Evolutionary conservation across 768 basidiomycete genomes (phyloP).

Genomic region (Neoboletus magnificus): DNA sequence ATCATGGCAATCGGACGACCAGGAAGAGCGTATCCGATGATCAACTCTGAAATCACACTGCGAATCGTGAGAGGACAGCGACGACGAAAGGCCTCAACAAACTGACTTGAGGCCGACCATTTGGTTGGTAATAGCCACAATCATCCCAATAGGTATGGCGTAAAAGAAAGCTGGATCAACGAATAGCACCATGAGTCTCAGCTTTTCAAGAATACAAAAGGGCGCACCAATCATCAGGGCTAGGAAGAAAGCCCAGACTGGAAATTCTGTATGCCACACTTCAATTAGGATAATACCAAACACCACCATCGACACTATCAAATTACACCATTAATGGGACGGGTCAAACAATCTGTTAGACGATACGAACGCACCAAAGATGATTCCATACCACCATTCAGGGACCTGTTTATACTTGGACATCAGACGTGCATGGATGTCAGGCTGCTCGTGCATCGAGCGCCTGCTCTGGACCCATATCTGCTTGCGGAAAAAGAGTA

Average conservation of each 20-base stretch:
- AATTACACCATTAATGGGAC: not conserved
- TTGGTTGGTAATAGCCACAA: constrained; percentile 78
- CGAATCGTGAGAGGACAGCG: not conserved
- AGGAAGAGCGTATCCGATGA: constrained; percentile 54
- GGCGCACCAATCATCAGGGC: constrained; percentile 26
- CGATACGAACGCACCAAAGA: constrained; percentile 22
- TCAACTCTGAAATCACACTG: constrained; percentile 66
- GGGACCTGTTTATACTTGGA: constrained; percentile 54
- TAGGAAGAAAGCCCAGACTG: constrained; percentile 43
- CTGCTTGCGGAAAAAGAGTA: constrained; percentile 74
- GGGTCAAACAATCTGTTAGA: not conserved
- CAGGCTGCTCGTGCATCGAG: constrained; percentile 74
- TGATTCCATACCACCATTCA: constrained; percentile 52
- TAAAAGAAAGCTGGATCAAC: constrained; percentile 47
- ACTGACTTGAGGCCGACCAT: constrained; percentile 56
- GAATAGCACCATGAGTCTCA: not conserved
- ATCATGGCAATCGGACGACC: constrained; percentile 76
- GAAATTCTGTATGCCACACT: constrained; percentile 53
- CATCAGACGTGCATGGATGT: constrained; percentile 65
- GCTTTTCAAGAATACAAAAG: constrained; percentile 7
- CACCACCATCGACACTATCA: constrained; percentile 45
- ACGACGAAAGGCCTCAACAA: not conserved
- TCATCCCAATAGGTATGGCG: constrained; percentile 71
- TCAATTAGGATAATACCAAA: constrained; percentile 59
- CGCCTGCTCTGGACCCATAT: constrained; percentile 70